phyloP scores from a whole-genome alignment of 1,139 yeast species.

The Magnusiomyces fungicola region DNA sequence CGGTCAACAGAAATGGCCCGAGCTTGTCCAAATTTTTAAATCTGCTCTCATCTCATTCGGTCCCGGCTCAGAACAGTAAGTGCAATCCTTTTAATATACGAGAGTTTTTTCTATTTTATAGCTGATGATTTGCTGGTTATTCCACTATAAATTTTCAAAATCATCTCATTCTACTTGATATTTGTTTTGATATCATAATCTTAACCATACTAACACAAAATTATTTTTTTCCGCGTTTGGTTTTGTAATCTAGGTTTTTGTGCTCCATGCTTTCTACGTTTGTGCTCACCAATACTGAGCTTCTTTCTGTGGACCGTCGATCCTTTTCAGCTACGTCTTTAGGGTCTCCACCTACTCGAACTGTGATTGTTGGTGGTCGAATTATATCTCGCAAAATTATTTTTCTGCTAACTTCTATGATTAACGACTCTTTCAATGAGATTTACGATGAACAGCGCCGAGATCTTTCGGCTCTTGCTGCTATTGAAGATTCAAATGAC shows the following conservation, averaged over 20 bases:
- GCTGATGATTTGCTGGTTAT: too few species aligned
- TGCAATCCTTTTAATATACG: too few species aligned
- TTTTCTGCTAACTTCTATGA: constrained; percentile 23
- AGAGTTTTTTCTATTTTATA: too few species aligned
- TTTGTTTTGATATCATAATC: too few species aligned
- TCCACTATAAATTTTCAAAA: constrained; percentile 1
- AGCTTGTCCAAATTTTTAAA: constrained; percentile 20
- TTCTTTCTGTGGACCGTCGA: constrained; percentile 9
- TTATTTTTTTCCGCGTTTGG: background rate
- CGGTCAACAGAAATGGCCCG: constrained; percentile 27
- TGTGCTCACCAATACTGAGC: constrained; percentile 16
- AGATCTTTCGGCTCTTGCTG: background rate
- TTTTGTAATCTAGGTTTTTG: constrained; percentile 15
- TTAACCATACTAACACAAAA: too few species aligned
- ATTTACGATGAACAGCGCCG: constrained; percentile 10
- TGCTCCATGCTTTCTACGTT: constrained; percentile 20
- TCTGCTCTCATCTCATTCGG: constrained; percentile 17
- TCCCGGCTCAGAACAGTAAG: constrained; percentile 8
- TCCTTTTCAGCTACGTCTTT: constrained; percentile 8
- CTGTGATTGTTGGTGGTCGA: constrained; percentile 23
- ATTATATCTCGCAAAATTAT: constrained; percentile 22
- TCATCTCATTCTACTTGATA: constrained; percentile 7
- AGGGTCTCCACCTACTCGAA: constrained; percentile 19
- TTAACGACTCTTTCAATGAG: constrained; percentile 17
- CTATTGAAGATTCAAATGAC: background rate